Percentiles rank a stretch among this genome's conserved stretches.
Evolutionary conservation across 495 filamentous ascomycete species (phyloP).

Genomic region (Trichoderma orchidacearum): DNA sequence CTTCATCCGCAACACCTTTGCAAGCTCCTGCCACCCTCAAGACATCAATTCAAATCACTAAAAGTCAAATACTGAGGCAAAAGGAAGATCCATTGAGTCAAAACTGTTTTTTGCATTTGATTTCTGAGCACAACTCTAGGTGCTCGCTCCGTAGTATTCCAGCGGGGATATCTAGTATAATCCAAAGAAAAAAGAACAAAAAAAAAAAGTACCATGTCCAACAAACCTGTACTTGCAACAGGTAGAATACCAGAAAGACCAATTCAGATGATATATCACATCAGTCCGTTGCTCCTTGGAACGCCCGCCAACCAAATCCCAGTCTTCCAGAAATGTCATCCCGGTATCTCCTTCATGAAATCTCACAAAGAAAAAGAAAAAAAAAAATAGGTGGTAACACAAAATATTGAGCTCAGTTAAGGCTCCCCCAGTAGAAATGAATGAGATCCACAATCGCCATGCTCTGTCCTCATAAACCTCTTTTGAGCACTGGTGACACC

Average conservation of each 20-base stretch:
- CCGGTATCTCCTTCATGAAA: neutral
- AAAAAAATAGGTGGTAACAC: neutral
- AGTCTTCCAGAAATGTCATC: neutral
- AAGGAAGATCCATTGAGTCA: neutral
- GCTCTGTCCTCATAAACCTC: neutral
- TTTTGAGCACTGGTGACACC: neutral
- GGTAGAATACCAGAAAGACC: neutral
- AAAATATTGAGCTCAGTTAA: neutral
- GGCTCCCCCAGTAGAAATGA: neutral
- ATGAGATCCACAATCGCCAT: neutral
- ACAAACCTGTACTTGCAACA: neutral
- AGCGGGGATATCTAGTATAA: neutral
- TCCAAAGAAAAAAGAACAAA: neutral
- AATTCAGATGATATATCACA: neutral
- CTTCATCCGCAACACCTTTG: too few relatives aligned
- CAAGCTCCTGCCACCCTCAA: too few relatives aligned
- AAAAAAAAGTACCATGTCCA: neutral
- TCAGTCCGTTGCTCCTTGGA: slow-evolving; percentile 1
- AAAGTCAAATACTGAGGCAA: neutral
- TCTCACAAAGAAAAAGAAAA: neutral
- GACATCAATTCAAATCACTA: neutral
- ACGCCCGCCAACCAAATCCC: neutral
- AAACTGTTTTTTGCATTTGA: too few relatives aligned
- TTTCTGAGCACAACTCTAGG: neutral
- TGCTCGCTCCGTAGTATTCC: neutral